phyloP scores from a whole-genome alignment of 441 rosid genomes.

The Sinapis alba region DNA sequence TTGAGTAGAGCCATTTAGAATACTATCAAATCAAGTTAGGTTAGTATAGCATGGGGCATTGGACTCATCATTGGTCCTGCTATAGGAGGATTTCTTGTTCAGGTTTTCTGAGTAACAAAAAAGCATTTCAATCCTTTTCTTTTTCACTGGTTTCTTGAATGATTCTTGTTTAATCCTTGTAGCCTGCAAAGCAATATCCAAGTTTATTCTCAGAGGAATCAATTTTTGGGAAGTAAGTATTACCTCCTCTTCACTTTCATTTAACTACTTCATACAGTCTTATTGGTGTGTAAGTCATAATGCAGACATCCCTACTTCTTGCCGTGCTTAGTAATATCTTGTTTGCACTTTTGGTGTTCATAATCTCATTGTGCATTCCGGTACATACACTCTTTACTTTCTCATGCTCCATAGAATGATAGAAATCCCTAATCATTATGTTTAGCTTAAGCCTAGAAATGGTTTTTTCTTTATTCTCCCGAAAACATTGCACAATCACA shows the following conservation, averaged over 20 bases:
- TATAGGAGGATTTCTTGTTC: conserved; percentile 85
- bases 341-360: conserved; percentile 60
- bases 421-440: background rate
- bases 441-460: conserved; percentile 12
- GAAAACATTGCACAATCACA: conserved; percentile 86
- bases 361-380: conserved; percentile 70
- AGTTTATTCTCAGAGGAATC: conserved; percentile 65
- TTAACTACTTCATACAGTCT: background rate
- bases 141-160: background rate
- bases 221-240: conserved; percentile 70
- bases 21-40: conserved; percentile 45
- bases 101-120: conserved; percentile 49
- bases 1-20: background rate
- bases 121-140: background rate
- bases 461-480: conserved; percentile 35
- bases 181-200: conserved; percentile 92
- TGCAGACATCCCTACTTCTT: conserved; percentile 88
- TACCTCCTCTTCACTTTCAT: background rate
- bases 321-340: conserved; percentile 69
- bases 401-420: background rate
- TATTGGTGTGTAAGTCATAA: conserved; percentile 5
- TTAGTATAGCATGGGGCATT: conserved; percentile 89
- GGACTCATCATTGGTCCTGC: conserved; percentile 97
- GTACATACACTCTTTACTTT: conserved; percentile 44
- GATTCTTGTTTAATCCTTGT: conserved; percentile 11